Evolutionary conservation across 192 early-diverging fungal species (phyloP).

Genomic region (Coemansia sp.): DNA sequence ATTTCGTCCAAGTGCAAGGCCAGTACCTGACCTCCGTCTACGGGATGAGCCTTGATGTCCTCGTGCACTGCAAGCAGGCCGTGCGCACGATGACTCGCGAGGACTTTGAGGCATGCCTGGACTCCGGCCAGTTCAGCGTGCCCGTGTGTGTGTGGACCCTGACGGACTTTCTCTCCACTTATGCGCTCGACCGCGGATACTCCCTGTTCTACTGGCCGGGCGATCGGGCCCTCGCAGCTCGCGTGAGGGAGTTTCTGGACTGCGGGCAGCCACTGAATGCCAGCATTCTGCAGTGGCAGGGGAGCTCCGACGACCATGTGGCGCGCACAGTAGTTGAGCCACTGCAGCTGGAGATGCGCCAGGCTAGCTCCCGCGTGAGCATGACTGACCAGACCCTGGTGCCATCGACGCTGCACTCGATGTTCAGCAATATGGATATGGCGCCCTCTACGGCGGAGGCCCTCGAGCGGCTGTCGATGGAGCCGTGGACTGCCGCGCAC

Average conservation of each 20-base stretch:
- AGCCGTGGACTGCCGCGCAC: slow-evolving; percentile 1
- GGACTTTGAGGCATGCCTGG: slow-evolving; percentile 45
- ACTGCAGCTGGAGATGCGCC: background rate
- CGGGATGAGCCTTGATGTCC: slow-evolving; percentile 66
- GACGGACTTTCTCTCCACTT: slow-evolving; percentile 46
- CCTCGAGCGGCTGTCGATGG: slow-evolving; percentile 37
- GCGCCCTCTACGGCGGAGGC: slow-evolving; percentile 29
- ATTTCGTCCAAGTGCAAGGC: slow-evolving; percentile 76
- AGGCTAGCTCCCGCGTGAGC: slow-evolving; percentile 10
- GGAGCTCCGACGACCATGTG: slow-evolving; percentile 19
- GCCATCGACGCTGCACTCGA: slow-evolving; percentile 21
- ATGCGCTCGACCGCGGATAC: slow-evolving; percentile 29
- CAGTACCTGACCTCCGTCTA: slow-evolving; percentile 71
- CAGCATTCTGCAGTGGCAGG: slow-evolving; percentile 25
- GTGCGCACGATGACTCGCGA: slow-evolving; percentile 55
- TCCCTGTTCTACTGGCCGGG: slow-evolving; percentile 52
- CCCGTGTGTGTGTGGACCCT: slow-evolving; percentile 44
- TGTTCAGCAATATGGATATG: slow-evolving; percentile 15
- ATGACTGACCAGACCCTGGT: slow-evolving; percentile 43
- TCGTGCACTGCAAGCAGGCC: slow-evolving; percentile 61
- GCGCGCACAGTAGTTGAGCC: slow-evolving; percentile 26
- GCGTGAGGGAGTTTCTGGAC: slow-evolving; percentile 81
- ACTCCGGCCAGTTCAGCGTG: slow-evolving; percentile 49
- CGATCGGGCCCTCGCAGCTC: slow-evolving; percentile 60
- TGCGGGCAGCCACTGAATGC: slow-evolving; percentile 49